Evolutionary conservation across 2,329 filamentous ascomycete genomes (phyloP).

Genomic region (Ceratocystis lukuohia): DNA sequence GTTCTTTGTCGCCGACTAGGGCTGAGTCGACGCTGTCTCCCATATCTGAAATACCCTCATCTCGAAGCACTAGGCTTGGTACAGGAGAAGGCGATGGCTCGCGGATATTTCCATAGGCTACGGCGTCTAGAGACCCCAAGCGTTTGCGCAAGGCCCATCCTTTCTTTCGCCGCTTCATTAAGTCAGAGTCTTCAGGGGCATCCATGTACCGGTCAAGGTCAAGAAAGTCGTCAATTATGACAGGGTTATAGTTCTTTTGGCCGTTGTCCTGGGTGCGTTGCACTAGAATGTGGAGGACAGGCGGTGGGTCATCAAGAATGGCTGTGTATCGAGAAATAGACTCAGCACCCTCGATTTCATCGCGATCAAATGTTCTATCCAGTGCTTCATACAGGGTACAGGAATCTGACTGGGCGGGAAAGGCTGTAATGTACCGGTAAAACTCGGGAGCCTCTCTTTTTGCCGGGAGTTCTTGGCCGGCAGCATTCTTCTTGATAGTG

Average conservation of each 20-base stretch:
- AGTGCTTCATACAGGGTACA: conserved; percentile 71
- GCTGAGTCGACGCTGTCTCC: not conserved
- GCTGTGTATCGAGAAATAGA: conserved; percentile 49
- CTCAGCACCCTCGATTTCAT: conserved; percentile 55
- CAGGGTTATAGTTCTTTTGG: conserved; percentile 61
- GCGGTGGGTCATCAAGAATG: conserved; percentile 57
- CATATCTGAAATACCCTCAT: not conserved
- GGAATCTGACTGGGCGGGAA: conserved; percentile 35
- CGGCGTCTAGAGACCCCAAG: conserved; percentile 2
- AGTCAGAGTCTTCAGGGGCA: conserved; percentile 42
- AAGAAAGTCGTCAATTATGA: conserved; percentile 66
- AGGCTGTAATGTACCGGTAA: conserved; percentile 50
- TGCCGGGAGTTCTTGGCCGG: conserved; percentile 13
- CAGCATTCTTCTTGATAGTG: conserved; percentile 38
- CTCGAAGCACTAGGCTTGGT: not conserved
- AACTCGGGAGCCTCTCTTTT: conserved; percentile 28
- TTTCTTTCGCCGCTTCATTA: conserved; percentile 51
- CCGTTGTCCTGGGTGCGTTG: conserved; percentile 66
- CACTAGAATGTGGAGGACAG: conserved; percentile 78
- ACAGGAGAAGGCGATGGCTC: not conserved
- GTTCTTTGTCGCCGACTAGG: not conserved
- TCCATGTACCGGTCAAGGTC: conserved; percentile 85
- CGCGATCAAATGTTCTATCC: conserved; percentile 71
- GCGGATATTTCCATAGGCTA: conserved; percentile 12
- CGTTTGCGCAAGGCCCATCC: conserved; percentile 50